Conservation (phyloP, 75 land plant species). For the Ceratopteris richardii region DNA sequence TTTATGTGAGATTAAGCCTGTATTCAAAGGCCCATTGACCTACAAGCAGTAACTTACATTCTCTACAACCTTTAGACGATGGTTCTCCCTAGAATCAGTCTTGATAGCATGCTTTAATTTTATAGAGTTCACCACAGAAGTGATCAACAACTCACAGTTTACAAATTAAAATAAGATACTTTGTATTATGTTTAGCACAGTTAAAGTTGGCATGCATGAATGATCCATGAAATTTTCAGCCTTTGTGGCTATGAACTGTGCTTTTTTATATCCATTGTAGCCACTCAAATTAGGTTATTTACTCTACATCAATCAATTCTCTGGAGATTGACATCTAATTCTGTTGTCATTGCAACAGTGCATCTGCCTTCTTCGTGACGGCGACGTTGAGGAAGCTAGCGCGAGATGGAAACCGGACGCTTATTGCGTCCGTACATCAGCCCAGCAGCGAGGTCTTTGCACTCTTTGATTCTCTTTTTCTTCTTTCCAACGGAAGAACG, state of each 20-base stretch:
- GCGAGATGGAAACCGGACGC: slow-evolving; percentile 21
- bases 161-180: too few species aligned
- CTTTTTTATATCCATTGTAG: not conserved
- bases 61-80: too few species aligned
- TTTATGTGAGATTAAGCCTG: too few species aligned
- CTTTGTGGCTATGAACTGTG: not conserved
- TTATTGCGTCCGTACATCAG: slow-evolving; percentile 29
- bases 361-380: slow-evolving; percentile 25
- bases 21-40: too few species aligned
- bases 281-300: not conserved
- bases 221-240: not conserved
- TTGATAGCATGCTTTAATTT: too few species aligned
- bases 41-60: too few species aligned
- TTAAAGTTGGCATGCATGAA: not conserved
- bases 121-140: too few species aligned
- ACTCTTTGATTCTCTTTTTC: slow-evolving; percentile 21
- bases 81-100: too few species aligned
- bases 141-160: too few species aligned
- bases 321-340: not conserved
- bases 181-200: not conserved
- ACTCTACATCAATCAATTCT: not conserved
- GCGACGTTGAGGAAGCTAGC: slow-evolving; percentile 17
- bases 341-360: slow-evolving; percentile 10
- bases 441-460: slow-evolving; percentile 33
- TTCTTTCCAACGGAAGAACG: slow-evolving; percentile 21